Evolutionary conservation across 208 protist species (phyloP).

Genomic region (Herpetomonas tarakana): DNA sequence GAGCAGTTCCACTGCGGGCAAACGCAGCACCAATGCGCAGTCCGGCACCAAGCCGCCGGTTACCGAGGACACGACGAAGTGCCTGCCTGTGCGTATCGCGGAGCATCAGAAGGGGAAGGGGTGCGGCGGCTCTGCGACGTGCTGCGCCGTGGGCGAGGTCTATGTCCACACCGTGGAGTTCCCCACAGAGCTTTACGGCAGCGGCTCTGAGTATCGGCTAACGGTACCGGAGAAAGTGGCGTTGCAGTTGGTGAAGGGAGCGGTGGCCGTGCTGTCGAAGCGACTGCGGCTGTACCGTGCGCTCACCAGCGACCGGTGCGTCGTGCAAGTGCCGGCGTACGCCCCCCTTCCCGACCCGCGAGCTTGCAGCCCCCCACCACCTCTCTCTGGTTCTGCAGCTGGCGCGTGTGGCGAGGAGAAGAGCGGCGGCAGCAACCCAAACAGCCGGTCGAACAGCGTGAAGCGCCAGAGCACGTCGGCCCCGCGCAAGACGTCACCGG

Average conservation of each 20-base stretch:
- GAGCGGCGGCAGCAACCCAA: background rate
- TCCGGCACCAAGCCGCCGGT: too few species aligned
- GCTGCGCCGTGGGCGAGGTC: constrained; percentile 14
- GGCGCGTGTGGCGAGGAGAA: too few species aligned
- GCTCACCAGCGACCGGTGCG: constrained; percentile 13
- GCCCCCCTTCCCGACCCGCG: constrained; percentile 21
- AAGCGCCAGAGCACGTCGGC: constrained; percentile 5
- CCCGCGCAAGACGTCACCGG: constrained; percentile 1
- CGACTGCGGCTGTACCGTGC: constrained; percentile 25
- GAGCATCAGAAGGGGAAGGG: background rate
- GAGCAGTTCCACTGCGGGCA: background rate
- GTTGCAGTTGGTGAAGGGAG: constrained; percentile 15
- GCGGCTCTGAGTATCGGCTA: constrained; percentile 7
- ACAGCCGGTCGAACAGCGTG: background rate
- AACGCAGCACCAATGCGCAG: background rate
- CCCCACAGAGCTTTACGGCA: constrained; percentile 11
- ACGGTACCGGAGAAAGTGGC: constrained; percentile 20
- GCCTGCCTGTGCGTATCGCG: background rate
- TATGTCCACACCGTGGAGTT: constrained; percentile 18
- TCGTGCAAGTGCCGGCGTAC: constrained; percentile 41
- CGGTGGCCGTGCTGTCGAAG: constrained; percentile 21
- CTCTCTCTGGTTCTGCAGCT: too few species aligned
- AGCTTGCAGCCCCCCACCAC: too few species aligned
- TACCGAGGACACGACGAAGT: background rate
- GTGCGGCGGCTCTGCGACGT: background rate